Conservation (phyloP, 768 basidiomycete genomes). For the Mycena leptocephala region DNA sequence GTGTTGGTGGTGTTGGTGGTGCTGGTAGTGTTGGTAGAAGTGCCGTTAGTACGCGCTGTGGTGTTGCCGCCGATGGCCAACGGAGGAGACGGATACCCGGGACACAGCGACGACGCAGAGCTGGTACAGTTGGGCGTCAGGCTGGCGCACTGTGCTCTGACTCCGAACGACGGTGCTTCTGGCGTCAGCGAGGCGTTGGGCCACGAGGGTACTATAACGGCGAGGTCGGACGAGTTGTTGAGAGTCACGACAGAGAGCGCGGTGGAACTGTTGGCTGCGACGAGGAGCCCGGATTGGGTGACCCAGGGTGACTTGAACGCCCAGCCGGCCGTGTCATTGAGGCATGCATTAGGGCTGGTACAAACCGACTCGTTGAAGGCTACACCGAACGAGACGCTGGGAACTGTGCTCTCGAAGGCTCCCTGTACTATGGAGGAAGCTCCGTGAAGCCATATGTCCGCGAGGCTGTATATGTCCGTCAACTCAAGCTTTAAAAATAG, state of each 20-base stretch:
- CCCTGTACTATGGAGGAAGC: slow-evolving; percentile 21
- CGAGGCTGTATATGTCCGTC: slow-evolving; percentile 21
- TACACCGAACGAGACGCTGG: not conserved
- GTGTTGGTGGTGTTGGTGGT: not conserved
- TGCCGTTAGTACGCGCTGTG: not conserved
- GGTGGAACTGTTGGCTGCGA: slow-evolving; percentile 16
- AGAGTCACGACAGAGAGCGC: slow-evolving; percentile 16
- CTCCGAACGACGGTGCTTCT: slow-evolving; percentile 23
- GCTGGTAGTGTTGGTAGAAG: not conserved
- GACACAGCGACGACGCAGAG: not conserved
- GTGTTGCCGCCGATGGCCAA: not conserved
- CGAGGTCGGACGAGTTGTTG: slow-evolving; percentile 20
- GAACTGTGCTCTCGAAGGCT: not conserved
- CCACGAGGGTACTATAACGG: slow-evolving; percentile 16
- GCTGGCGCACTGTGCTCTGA: slow-evolving; percentile 19
- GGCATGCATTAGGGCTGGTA: not conserved
- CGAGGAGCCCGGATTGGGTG: slow-evolving; percentile 11
- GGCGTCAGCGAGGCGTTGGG: not conserved
- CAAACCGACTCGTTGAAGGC: slow-evolving; percentile 30
- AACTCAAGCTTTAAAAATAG: not conserved
- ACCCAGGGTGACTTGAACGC: not conserved
- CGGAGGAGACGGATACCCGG: not conserved
- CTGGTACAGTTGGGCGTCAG: slow-evolving; percentile 21
- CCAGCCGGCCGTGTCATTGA: slow-evolving; percentile 22
- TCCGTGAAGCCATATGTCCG: slow-evolving; percentile 35